Percentiles rank a stretch among this genome's conserved stretches.
Evolutionary conservation across 2,329 filamentous ascomycete species (phyloP).

Genomic region (Neofusicoccum cordaticola): DNA sequence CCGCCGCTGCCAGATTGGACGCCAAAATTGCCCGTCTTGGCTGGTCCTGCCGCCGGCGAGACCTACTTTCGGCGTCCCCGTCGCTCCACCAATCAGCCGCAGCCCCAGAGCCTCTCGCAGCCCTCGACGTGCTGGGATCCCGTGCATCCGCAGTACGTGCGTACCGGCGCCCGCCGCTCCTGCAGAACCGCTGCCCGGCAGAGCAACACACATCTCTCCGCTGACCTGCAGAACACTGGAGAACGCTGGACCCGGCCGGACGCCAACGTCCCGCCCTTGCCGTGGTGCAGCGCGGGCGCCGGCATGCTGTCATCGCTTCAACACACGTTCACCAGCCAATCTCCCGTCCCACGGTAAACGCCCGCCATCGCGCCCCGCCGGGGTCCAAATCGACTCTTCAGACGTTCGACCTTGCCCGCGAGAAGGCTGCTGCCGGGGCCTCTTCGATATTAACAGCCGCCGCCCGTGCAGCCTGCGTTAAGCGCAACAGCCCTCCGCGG

Average conservation of each 20-base stretch:
- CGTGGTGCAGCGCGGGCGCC: not conserved
- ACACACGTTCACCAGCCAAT: not conserved
- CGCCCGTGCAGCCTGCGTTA: not conserved
- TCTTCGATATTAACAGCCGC: not conserved
- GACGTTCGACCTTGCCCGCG: not conserved
- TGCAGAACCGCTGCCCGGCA: not conserved
- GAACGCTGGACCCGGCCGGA: not conserved
- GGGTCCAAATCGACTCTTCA: not conserved
- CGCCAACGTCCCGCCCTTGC: not conserved
- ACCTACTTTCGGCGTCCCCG: not conserved
- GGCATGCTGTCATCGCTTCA: not conserved
- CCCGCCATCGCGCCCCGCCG: slow-evolving; percentile 2
- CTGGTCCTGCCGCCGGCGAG: not conserved
- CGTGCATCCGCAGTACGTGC: not conserved
- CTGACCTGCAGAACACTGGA: slow-evolving; percentile 6
- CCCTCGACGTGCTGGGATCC: not conserved
- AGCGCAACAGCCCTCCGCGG: not conserved
- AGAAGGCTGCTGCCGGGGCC: too few species aligned
- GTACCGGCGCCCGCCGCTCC: not conserved
- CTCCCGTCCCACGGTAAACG: slow-evolving; percentile 7
- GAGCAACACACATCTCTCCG: not conserved
- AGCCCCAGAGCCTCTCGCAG: not conserved
- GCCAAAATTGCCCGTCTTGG: slow-evolving; percentile 6
- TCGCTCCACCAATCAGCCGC: slow-evolving; percentile 1
- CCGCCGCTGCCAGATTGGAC: not conserved